Evolutionary conservation across 257 asterid genomes (phyloP).

Genomic region (Capsicum rhomboideum): DNA sequence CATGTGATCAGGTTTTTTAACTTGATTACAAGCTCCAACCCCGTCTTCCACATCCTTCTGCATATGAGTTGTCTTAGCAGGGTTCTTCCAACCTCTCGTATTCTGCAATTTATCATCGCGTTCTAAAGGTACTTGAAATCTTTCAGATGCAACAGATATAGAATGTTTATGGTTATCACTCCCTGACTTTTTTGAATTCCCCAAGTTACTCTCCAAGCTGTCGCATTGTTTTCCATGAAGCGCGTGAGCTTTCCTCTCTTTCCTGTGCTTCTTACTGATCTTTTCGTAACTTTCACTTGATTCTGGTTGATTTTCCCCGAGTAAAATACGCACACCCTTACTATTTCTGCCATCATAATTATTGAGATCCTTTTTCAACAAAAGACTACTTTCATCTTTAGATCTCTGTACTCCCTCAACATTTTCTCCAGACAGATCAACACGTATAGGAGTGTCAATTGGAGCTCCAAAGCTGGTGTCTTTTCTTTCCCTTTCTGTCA

Average conservation of each 20-base stretch:
- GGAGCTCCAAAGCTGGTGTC: conserved; percentile 9
- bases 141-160: conserved; percentile 22
- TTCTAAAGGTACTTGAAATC: conserved; percentile 16
- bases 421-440: conserved; percentile 8
- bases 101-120: conserved; percentile 20
- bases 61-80: conserved; percentile 28
- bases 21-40: conserved; percentile 28
- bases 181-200: conserved; percentile 25
- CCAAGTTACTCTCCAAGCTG: conserved; percentile 11
- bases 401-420: conserved; percentile 26
- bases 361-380: conserved; percentile 18
- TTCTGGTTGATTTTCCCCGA: conserved; percentile 21
- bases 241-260: conserved; percentile 12
- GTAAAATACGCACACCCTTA: conserved; percentile 15
- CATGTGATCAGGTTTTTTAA: conserved; percentile 25
- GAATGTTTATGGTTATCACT: conserved; percentile 26
- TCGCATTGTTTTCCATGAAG: conserved; percentile 15
- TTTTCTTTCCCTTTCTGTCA: conserved; percentile 41
- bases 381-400: conserved; percentile 17
- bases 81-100: conserved; percentile 8
- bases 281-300: conserved; percentile 5
- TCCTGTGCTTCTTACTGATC: conserved; percentile 18
- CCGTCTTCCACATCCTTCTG: conserved; percentile 27
- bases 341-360: conserved; percentile 12
- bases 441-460: conserved; percentile 9